Conservation (phyloP, 768 basidiomycete genomes). For the Tylopilus rubrobrunneus region DNA sequence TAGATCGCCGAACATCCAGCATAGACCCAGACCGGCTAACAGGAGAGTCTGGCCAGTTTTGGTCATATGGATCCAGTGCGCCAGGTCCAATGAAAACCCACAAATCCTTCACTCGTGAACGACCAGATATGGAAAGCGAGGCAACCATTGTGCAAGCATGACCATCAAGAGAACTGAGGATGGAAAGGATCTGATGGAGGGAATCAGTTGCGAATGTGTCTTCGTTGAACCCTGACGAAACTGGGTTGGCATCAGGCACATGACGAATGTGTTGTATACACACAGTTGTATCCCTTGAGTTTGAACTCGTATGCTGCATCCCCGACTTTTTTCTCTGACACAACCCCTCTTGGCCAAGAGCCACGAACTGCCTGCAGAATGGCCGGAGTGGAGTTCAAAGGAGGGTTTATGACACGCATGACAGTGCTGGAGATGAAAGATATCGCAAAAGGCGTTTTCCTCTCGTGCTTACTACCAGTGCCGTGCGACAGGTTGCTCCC, state of each 20-base stretch:
- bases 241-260: conserved; percentile 17
- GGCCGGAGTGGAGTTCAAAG: conserved; percentile 71
- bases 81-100: conserved; percentile 72
- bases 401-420: conserved; percentile 74
- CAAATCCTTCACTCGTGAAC: conserved; percentile 69
- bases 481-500: conserved; percentile 37
- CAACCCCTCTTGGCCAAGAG: conserved; percentile 77
- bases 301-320: conserved; percentile 76
- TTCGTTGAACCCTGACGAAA: conserved; percentile 65
- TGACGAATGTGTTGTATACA: conserved; percentile 22
- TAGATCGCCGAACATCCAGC: conserved; percentile 34
- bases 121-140: conserved; percentile 68
- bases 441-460: conserved; percentile 59
- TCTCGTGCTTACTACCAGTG: conserved; percentile 28
- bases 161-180: conserved; percentile 62
- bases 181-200: conserved; percentile 62
- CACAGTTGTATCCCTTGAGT: conserved; percentile 78
- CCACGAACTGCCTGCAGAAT: conserved; percentile 75
- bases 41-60: conserved; percentile 32
- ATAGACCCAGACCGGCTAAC: conserved; percentile 35
- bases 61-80: conserved; percentile 28
- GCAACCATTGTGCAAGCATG: conserved; percentile 66
- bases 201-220: conserved; percentile 75
- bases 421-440: conserved; percentile 66
- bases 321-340: conserved; percentile 72